These are phyloP conservation scores for Zygoascus ofunaensis DNA, from an alignment of 805 yeast genomes.

Conservation along the genomic window DNA sequence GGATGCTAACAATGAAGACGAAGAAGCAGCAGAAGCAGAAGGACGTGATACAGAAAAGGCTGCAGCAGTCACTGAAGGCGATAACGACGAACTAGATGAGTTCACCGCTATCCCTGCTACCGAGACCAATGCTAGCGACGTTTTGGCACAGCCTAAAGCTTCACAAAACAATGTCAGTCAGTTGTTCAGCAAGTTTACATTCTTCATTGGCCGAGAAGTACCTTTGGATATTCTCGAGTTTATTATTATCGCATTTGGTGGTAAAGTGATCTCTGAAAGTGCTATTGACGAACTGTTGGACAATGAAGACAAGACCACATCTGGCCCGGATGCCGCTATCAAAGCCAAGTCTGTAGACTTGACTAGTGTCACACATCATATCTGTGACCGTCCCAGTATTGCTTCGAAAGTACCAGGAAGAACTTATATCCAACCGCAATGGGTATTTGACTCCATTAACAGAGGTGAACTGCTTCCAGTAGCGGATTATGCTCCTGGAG, in stretches of 20 bases:
- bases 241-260: conserved; percentile 78
- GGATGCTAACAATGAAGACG: conserved; percentile 30
- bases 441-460: conserved; percentile 91
- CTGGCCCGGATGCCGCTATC: conserved; percentile 28
- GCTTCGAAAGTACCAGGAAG: conserved; percentile 75
- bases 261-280: conserved; percentile 75
- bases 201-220: conserved; percentile 91
- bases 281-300: conserved; percentile 65
- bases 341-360: conserved; percentile 43
- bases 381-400: conserved; percentile 84
- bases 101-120: conserved; percentile 50
- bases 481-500: conserved; percentile 84
- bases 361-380: conserved; percentile 77
- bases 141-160: conserved; percentile 53
- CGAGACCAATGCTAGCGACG: conserved; percentile 38
- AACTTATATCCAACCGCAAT: conserved; percentile 94
- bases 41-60: conserved; percentile 23
- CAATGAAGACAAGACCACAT: conserved; percentile 37
- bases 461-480: conserved; percentile 67
- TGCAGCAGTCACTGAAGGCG: too few species aligned
- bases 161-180: conserved; percentile 36
- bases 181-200: conserved; percentile 65
- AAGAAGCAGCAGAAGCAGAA: conserved; percentile 27
- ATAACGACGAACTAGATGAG: conserved; percentile 51
- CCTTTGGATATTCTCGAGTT: conserved; percentile 87